Base-by-base conservation (phyloP, 2,329 filamentous ascomycete species). In the Coniosporium tulheliwenetii region DNA sequence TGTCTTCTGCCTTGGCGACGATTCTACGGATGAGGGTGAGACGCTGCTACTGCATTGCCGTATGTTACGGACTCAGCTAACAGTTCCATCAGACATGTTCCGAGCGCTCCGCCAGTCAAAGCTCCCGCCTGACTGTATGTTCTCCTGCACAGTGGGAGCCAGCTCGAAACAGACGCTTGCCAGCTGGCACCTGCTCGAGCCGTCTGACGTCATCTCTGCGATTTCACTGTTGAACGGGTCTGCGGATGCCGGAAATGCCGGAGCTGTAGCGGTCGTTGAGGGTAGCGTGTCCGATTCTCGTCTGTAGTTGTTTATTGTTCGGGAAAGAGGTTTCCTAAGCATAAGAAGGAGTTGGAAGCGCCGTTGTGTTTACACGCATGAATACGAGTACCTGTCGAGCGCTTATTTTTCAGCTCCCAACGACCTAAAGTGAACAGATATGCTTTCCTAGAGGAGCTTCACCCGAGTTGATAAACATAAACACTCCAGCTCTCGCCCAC, bases 1-100 rank as follows among this genome's bases (percentile, higher is more conserved):
- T 54, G 78, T 93, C 9, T 70, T 96, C 39, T 98, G 91, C 60
- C 66, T 87, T 45, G 91, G 91, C 35, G 91, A 98, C 59, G 91
- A 98, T 55, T 93, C 91, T 51, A 98, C 91, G 5, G 91, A 98
- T 56, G 91, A 98, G 71, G 89, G 93, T 79, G 79, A 49, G 62
- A 48, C 15, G 29, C 10, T 2, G 30, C 10, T 9, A 34, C 10
- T 13, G 37, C 13, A 12, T 10, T 7, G 13, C 15, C 9, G 12
- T 9, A 9, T 12, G 9, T 16, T 13, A 15, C 30, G 5, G 35
- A 10, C 30, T 8, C n/a, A 30, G 34, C 15, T 36, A 38, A 37
- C 26, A 16, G 7, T 44, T 38, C 14, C 49, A 35, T 29, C 29
- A 9, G 76, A 81, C 55, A 81, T 81, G 77, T 96, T 96, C 75